Base-by-base conservation (phyloP, 2,329 filamentous ascomycete species). In the Ophioceras dolichostomum region DNA sequence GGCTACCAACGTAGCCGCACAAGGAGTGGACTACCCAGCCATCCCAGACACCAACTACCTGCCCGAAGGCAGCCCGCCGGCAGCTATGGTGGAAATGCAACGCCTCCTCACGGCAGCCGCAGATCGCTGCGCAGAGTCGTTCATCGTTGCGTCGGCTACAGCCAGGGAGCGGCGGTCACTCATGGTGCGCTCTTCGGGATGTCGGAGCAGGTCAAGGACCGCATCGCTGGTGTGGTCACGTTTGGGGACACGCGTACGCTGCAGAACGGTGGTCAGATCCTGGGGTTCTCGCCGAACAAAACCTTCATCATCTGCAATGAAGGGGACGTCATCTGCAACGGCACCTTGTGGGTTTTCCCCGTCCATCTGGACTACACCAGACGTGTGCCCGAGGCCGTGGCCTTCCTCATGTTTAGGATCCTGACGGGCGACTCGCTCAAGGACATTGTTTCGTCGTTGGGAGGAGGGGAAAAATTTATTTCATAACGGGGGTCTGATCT, bases 111-210 rank as follows among this genome's bases (percentile, higher is more conserved):
- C 18, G 3, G 29, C 17, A 4, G 41, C 38, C 10, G 33, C 34
- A 2, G 29, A 10, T n/a, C 36, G 32, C 10, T 43, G 41, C 29
- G 39, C 41, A 21, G 29, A 33, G 5, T 40, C 41, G 10, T n/a
- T 26, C 17, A 35, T 43, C 17, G 41, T 43, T 10, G 41, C 38
- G 10, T 31, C 36, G 14, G 39, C 6, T 43, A 43, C 37, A 43
- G 41, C 37, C 37, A 57, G 45, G 55, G 55, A n/a, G 49, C 47
- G 8, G 55, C 55, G 5, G 49, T 58, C 30, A 53, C 54, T 13
- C 47, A 53, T 26, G 46, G 49, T 26, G 45, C 54, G 10, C 40
- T 58, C 20, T 42, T 51, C 37, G 42, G 43, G 5, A 28, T 56
- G 4, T 26, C 42, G 6, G 28, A 28, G 8, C 38, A 32, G 2